A percentile compares a stretch with the other conserved stretches of the same genome.
These are phyloP conservation scores for Russula sp. DNA, from an alignment of 768 basidiomycete species.

Conservation along the genomic window DNA sequence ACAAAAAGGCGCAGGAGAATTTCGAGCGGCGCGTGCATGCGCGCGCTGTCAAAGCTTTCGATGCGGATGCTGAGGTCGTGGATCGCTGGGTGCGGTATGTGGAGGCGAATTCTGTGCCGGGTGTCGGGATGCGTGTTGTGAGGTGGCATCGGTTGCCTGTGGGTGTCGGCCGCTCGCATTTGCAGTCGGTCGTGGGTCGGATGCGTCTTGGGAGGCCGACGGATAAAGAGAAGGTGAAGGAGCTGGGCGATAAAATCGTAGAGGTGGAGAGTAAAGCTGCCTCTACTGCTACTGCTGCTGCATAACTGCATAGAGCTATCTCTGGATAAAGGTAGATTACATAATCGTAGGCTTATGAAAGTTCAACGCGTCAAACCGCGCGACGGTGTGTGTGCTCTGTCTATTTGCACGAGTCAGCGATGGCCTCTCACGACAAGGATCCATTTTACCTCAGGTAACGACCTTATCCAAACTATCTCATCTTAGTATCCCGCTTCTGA, in stretches of 20 bases:
- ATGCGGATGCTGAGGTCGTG: constrained; percentile 75
- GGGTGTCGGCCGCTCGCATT: constrained; percentile 47
- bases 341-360: neutral
- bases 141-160: constrained; percentile 67
- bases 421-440: constrained; percentile 30
- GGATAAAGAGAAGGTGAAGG: constrained; percentile 38
- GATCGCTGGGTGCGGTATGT: constrained; percentile 80
- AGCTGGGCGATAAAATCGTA: constrained; percentile 35
- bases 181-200: constrained; percentile 39
- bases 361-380: constrained; percentile 9
- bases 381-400: neutral
- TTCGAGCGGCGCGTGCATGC: constrained; percentile 84
- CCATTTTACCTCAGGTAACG: constrained; percentile 30
- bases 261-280: constrained; percentile 35
- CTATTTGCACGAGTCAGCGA: constrained; percentile 2
- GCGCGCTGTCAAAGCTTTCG: constrained; percentile 86
- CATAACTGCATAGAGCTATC: neutral
- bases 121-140: constrained; percentile 83
- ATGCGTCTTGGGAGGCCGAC: constrained; percentile 37
- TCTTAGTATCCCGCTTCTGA: neutral
- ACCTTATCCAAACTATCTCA: too few species aligned
- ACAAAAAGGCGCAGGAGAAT: constrained; percentile 95
- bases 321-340: neutral
- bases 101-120: constrained; percentile 67
- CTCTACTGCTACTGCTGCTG: neutral